Percentiles rank a stretch among this genome's conserved stretches.
These are phyloP conservation scores for Arthroderma uncinatum DNA, from an alignment of 2,329 filamentous ascomycete genomes.

Conservation along the genomic window DNA sequence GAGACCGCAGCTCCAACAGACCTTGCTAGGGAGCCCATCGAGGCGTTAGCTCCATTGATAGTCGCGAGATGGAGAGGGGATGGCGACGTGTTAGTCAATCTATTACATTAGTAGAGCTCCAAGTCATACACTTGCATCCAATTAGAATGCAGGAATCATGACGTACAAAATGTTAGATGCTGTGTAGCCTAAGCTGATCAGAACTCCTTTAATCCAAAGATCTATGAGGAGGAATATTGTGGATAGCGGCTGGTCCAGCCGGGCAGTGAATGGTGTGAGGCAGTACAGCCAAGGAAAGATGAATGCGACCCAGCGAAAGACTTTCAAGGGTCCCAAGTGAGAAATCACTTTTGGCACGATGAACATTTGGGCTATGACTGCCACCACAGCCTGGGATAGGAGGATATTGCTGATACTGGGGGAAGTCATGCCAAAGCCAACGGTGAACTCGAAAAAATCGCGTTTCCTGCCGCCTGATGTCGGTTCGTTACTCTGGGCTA, in stretches of 20 bases:
- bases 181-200: neutral
- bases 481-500: neutral
- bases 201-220: neutral
- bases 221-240: neutral
- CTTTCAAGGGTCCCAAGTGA: constrained; percentile 5
- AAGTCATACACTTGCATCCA: neutral
- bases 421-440: constrained; percentile 8
- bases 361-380: constrained; percentile 5
- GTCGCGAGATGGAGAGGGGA: constrained; percentile 74
- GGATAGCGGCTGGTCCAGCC: neutral
- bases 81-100: constrained; percentile 68
- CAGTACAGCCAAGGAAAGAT: neutral
- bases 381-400: constrained; percentile 8
- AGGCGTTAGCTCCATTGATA: constrained; percentile 84
- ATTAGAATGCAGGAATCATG: neutral
- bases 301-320: constrained; percentile 1
- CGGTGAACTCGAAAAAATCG: neutral
- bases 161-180: neutral
- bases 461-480: neutral
- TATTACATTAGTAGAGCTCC: too few relatives aligned
- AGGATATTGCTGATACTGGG: constrained; percentile 8
- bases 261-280: neutral
- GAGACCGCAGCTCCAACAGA: constrained; percentile 81
- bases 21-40: constrained; percentile 75
- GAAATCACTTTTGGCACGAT: constrained; percentile 5